A percentile compares a stretch with the other conserved stretches of the same genome.
These are phyloP conservation scores for Fusarium hainanense DNA, from an alignment of 2,329 filamentous ascomycete species.

Conservation along the genomic window DNA sequence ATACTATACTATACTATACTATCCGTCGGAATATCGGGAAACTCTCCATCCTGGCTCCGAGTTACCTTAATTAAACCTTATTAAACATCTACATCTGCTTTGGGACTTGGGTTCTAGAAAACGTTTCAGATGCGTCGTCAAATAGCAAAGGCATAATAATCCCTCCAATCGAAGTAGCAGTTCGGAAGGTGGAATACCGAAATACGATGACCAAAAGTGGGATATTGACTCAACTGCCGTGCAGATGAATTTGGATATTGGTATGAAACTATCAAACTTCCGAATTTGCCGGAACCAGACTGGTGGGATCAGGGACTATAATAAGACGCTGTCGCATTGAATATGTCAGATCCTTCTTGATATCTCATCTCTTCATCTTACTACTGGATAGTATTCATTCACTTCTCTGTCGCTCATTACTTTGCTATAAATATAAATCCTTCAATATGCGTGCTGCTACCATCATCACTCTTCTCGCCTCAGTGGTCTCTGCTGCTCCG, in stretches of 20 bases:
- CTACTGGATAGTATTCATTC: conserved; percentile 39
- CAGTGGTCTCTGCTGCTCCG: conserved; percentile 35
- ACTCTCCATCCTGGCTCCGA: neutral
- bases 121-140: conserved; percentile 25
- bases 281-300: conserved; percentile 19
- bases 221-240: conserved; percentile 20
- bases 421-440: conserved; percentile 7
- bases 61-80: conserved; percentile 40
- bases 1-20: neutral
- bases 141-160: conserved; percentile 5
- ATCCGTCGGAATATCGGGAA: conserved; percentile 1
- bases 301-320: neutral
- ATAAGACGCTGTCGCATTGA: neutral
- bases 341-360: neutral
- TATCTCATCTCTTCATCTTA: conserved; percentile 13
- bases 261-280: conserved; percentile 18
- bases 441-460: conserved; percentile 33
- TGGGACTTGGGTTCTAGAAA: conserved; percentile 30
- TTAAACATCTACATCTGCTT: conserved; percentile 2
- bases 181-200: neutral
- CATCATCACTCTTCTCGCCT: conserved; percentile 30
- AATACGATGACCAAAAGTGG: conserved; percentile 4
- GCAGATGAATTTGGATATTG: neutral
- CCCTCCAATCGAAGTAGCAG: conserved; percentile 29
- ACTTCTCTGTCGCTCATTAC: conserved; percentile 18